Base-by-base conservation (phyloP, 345 rosid genomes). In the Turritis glabra region DNA sequence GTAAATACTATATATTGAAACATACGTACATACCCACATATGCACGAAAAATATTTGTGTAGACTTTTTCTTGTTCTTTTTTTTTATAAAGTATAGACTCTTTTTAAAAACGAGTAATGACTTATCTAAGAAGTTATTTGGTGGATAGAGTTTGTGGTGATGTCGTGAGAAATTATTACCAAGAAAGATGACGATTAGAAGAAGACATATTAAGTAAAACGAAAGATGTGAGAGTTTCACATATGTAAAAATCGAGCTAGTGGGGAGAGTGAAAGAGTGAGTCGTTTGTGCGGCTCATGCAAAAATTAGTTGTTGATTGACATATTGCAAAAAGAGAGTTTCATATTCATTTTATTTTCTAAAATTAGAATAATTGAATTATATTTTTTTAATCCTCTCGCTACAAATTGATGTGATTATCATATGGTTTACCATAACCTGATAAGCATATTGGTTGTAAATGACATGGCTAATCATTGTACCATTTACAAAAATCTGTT, bases 1-100 rank as follows among this genome's bases (percentile, higher is more conserved):
- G 70, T 76, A 21, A 9, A 47, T 71, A n/a, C n/a, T n/a, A 56
- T 71, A 56, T 47, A 59, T 37, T 15, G 14, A 35, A 29, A 26
- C 29, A 72, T 33, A 15, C 72, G 3, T 62, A 21, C 38, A 35
- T 18, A 18, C 72, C 1, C 52, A 21, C 38, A 35, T 18, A 18
- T 3, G 11, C 51, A 18, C 12, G 8, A 46, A 18, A 46, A 18
- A 11, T 46, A 18, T 46, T 17, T 30, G 7, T 52, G 70, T 52
- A 33, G 5, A 38, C 27, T 19, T 44, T 32, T 11, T 35, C 18
- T 18, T 18, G 1, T 29, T 29, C 4, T 56, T 5, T 54, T 11
- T 5, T 9, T 48, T 13, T 8, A 60, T 37, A 60, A 60, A 60
- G 65, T 40, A 43, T 51, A 59, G 4, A 58, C 38, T 71, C 41